Conservation (phyloP, 1,284 basidiomycete species). For the Termitomyces sp. region DNA sequence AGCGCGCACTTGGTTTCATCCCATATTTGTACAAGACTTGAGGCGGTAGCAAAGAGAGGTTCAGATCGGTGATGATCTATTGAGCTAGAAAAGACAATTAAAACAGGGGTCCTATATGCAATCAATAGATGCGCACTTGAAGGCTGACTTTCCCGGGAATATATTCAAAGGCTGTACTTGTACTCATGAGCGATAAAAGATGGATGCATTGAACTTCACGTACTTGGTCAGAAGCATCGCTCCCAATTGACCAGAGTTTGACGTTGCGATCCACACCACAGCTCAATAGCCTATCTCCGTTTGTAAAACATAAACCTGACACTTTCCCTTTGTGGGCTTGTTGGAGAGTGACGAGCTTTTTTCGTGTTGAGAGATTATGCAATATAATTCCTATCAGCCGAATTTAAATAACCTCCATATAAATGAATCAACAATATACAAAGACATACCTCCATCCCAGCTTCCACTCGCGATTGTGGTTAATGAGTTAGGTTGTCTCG, state of each 20-base stretch:
- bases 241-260: conserved; percentile 78
- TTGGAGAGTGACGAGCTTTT: conserved; percentile 64
- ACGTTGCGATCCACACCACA: conserved; percentile 90
- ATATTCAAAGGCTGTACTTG: conserved; percentile 60
- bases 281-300: conserved; percentile 72
- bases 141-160: conserved; percentile 79
- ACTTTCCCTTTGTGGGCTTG: conserved; percentile 92
- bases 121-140: conserved; percentile 59
- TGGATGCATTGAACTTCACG: neutral
- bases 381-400: conserved; percentile 69
- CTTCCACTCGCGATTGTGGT: conserved; percentile 88
- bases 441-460: conserved; percentile 83
- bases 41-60: conserved; percentile 89
- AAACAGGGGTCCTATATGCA: neutral
- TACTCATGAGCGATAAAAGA: neutral
- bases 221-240: conserved; percentile 22
- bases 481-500: conserved; percentile 73
- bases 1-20: conserved; percentile 82
- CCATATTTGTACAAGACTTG: conserved; percentile 94
- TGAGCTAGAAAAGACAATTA: conserved; percentile 47
- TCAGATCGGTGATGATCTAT: conserved; percentile 92
- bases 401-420: neutral
- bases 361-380: conserved; percentile 77
- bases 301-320: conserved; percentile 75
- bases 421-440: neutral